Evolutionary conservation across 1,139 yeast genomes (phyloP), one percentile per base, ranked within the genome.

Genomic region (Debaryomycetaceae sp.): DNA sequence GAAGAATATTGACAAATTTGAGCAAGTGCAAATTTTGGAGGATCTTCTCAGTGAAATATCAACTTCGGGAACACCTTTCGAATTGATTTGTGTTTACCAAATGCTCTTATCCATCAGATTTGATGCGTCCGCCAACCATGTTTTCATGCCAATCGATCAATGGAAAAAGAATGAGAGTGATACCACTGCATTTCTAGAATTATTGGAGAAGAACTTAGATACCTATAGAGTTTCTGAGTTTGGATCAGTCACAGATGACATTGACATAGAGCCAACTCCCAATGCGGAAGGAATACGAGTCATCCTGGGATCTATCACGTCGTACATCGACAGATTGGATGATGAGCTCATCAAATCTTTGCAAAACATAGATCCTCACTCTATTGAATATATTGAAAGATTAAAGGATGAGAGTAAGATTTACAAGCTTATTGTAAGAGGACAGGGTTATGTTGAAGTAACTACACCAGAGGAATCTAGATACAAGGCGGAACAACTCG

Each of bases 261-360:
- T 88, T 46, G 96, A 88, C 54, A 71, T 73, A 45, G 87, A 82
- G 58, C 94, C 97, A 42, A 74, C 75, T 48, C 75, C 84, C 22
- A 79, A 83, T 51, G 70, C 62, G 6, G 55, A 67, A 17, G 97
- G 96, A 43, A 72, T 85, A 46, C 79, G 78, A 58, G 81, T 79
- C 51, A 77, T 94, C 43, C 76, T 84, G 48, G 98, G 98, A 35
- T 87, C 96, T 31, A 72, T 92, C 41, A 79, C 87, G 37, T 83
- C 97, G 13, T 78, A 86, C 47, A 86, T 91, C 47, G 98, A 92
- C 69, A 82, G 98, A 65, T 77, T 94, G 51, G 97, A 91, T 61
- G 98, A 92, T 58, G 99, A 94, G 69, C 84, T 91, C 55, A 86
- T 87, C 48, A 81, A 85, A 53, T 88, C 95, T 38, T 76, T 92